Evolutionary conservation across 805 yeast genomes (phyloP).

Genomic region (Metschnikowia orientalis): DNA sequence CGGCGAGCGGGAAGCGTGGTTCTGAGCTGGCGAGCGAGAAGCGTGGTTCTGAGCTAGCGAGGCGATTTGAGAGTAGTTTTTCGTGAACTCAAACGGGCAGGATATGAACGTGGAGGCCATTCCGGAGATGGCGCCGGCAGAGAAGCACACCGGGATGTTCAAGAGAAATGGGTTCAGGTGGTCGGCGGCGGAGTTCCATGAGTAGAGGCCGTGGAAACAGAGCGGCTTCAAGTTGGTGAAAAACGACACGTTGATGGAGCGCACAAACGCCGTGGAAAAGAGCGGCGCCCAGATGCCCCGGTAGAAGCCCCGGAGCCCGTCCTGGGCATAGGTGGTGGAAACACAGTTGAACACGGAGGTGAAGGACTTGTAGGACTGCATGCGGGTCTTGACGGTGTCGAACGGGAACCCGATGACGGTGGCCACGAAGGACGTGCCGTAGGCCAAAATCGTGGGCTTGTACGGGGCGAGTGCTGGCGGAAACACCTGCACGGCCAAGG

Average conservation of each 20-base stretch:
- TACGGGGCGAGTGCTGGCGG: constrained; percentile 49
- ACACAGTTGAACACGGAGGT: constrained; percentile 55
- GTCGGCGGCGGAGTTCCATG: constrained; percentile 7
- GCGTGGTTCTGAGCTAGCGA: constrained; percentile 32
- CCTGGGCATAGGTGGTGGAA: constrained; percentile 47
- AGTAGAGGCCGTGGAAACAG: constrained; percentile 17
- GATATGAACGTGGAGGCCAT: constrained; percentile 58
- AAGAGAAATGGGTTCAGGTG: constrained; percentile 38
- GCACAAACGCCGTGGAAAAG: constrained; percentile 58
- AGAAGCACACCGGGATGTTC: constrained; percentile 41
- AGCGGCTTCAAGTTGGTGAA: constrained; percentile 53
- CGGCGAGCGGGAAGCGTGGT: neutral
- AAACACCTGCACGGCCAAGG: constrained; percentile 44
- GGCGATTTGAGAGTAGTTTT: constrained; percentile 74
- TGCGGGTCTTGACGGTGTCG: constrained; percentile 81
- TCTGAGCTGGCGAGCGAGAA: constrained; percentile 1
- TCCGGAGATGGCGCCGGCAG: constrained; percentile 67
- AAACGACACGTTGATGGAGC: constrained; percentile 61
- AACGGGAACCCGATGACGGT: constrained; percentile 77
- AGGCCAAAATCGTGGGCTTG: constrained; percentile 58
- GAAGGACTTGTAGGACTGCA: constrained; percentile 70
- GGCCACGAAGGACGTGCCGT: constrained; percentile 56
- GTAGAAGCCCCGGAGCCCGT: constrained; percentile 68
- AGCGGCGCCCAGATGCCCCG: constrained; percentile 76
- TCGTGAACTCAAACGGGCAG: constrained; percentile 83